Conservation (phyloP, 257 asterid genomes). For the Solanum commersonii region DNA sequence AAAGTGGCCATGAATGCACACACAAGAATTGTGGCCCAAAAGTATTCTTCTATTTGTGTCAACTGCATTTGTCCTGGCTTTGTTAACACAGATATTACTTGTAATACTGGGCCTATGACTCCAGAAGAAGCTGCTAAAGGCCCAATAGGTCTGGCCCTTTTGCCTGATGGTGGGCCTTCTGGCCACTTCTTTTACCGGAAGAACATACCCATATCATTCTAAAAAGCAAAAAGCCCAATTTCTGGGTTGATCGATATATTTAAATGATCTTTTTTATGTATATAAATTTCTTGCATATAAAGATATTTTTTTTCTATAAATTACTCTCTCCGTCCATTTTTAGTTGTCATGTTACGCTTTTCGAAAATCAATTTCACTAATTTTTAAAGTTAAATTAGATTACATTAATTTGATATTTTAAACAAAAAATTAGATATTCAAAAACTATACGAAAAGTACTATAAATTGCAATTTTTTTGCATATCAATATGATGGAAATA, state of each 20-base stretch:
- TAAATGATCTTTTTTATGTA: too few species aligned
- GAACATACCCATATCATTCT: background rate
- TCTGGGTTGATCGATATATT: background rate
- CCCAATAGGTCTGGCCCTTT: conserved; percentile 4
- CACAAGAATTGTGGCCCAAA: conserved; percentile 16
- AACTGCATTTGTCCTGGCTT: conserved; percentile 19
- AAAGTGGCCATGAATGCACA: conserved; percentile 21
- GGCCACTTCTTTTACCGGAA: conserved; percentile 6
- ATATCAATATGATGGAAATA: background rate
- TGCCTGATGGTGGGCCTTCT: conserved; percentile 18
- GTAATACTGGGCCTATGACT: background rate
- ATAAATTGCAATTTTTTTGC: too few species aligned
- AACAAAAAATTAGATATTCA: too few species aligned
- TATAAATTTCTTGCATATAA: too few species aligned
- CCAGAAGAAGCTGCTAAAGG: conserved; percentile 13
- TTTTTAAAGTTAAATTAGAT: background rate
- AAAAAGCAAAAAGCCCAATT: background rate
- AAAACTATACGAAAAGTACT: background rate
- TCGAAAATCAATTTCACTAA: too few species aligned
- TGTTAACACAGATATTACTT: conserved; percentile 10
- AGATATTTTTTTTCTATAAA: too few species aligned
- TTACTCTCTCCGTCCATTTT: background rate
- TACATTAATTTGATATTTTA: background rate
- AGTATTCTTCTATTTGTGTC: conserved; percentile 4
- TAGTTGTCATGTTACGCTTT: background rate